Conservation (phyloP, 495 filamentous ascomycete species). For the Lasiosphaeria miniovina region DNA sequence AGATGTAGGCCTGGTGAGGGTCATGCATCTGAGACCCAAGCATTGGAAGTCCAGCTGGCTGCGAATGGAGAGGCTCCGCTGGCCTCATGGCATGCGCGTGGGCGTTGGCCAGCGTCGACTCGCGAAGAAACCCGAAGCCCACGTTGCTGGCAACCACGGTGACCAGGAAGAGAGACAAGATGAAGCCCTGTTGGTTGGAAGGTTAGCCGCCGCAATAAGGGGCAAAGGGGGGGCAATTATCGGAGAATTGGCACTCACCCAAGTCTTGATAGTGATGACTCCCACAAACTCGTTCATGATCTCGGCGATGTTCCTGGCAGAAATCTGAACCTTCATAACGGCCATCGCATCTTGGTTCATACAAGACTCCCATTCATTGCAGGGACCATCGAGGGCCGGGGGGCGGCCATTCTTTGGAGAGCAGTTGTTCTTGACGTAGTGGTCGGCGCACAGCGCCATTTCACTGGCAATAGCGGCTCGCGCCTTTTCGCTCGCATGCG, state of each 20-base stretch:
- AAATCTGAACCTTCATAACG: constrained; percentile 39
- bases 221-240: constrained; percentile 8
- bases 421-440: constrained; percentile 74
- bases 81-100: constrained; percentile 16
- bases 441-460: constrained; percentile 65
- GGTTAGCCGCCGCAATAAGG: constrained; percentile 19
- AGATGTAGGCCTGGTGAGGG: constrained; percentile 41
- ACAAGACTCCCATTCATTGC: constrained; percentile 77
- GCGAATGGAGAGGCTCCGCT: constrained; percentile 30
- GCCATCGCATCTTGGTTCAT: constrained; percentile 62
- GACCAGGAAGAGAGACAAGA: constrained; percentile 54
- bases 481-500: constrained; percentile 62
- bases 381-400: constrained; percentile 70
- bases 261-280: constrained; percentile 45
- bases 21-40: constrained; percentile 29
- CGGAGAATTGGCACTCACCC: constrained; percentile 61
- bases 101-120: constrained; percentile 21
- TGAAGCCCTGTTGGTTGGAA: constrained; percentile 40
- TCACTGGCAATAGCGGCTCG: constrained; percentile 63
- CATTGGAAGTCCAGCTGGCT: constrained; percentile 27
- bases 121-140: constrained; percentile 43
- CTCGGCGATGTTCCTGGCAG: constrained; percentile 43
- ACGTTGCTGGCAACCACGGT: constrained; percentile 56
- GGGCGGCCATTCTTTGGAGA: constrained; percentile 51
- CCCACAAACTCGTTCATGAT: constrained; percentile 48